Conservation (phyloP, 495 filamentous ascomycete genomes). For the Penicillium lagena region DNA sequence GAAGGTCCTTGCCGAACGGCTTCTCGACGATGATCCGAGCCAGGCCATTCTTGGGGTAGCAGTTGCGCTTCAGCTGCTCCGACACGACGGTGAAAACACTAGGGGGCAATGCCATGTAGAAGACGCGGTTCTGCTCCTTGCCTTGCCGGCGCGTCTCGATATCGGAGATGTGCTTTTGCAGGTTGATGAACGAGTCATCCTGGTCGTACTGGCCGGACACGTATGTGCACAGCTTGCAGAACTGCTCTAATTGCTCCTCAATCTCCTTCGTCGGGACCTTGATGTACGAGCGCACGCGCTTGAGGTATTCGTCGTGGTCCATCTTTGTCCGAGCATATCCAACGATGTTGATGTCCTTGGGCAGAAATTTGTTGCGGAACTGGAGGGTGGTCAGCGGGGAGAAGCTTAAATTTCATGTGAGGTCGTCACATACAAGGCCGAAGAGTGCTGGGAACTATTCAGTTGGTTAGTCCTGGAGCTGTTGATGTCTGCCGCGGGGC, state of each 20-base stretch:
- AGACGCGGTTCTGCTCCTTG: conserved; percentile 82
- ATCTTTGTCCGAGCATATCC: conserved; percentile 99
- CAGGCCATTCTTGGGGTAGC: conserved; percentile 85
- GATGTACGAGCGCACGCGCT: conserved; percentile 93
- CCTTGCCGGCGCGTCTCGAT: conserved; percentile 64
- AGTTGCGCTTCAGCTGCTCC: conserved; percentile 92
- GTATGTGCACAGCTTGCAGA: conserved; percentile 84
- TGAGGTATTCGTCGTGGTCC: conserved; percentile 93
- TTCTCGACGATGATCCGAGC: conserved; percentile 98
- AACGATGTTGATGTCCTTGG: conserved; percentile 94
- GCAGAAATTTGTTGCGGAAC: conserved; percentile 98
- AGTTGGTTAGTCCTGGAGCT: conserved; percentile 17
- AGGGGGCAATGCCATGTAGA: conserved; percentile 98
- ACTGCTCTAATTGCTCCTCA: conserved; percentile 87
- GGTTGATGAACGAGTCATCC: conserved; percentile 86
- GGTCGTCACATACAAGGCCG: conserved; percentile 70
- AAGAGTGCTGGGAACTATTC: conserved; percentile 93
- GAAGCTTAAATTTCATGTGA: not conserved
- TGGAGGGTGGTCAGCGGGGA: conserved; percentile 32
- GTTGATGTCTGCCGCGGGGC: conserved; percentile 8
- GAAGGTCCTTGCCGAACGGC: conserved; percentile 95
- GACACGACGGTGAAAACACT: conserved; percentile 98
- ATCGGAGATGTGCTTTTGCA: conserved; percentile 84
- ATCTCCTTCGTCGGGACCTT: conserved; percentile 98
- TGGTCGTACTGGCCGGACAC: conserved; percentile 95